Evolutionary conservation across 371 early-diverging fungal genomes (phyloP).

Genomic region (Syncephalastrum contaminatum): DNA sequence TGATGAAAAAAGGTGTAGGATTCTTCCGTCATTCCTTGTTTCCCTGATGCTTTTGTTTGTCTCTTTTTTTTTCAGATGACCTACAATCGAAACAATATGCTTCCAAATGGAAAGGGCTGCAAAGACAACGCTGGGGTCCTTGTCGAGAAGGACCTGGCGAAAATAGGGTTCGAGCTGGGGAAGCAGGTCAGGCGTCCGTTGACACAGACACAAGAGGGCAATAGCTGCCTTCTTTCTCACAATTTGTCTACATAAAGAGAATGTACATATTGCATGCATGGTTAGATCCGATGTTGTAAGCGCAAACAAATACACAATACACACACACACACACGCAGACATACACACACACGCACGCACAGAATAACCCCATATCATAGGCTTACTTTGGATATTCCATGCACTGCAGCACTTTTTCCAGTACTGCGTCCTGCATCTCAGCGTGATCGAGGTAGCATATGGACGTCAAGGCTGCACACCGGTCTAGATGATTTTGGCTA

Average conservation of each 20-base stretch:
- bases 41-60: background rate
- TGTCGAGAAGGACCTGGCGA: conserved; percentile 37
- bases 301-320: too few relatives aligned
- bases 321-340: too few relatives aligned
- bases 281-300: too few relatives aligned
- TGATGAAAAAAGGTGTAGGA: too few relatives aligned
- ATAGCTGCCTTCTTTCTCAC: conserved; percentile 46
- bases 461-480: conserved; percentile 41
- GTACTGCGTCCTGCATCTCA: conserved; percentile 36
- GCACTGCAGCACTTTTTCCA: conserved; percentile 26
- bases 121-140: conserved; percentile 48
- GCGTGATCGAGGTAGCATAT: conserved; percentile 41
- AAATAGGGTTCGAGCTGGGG: conserved; percentile 33
- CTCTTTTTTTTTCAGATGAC: background rate
- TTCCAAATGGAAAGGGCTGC: conserved; percentile 41
- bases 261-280: background rate
- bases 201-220: conserved; percentile 35
- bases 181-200: conserved; percentile 18
- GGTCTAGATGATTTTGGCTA: conserved; percentile 37
- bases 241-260: conserved; percentile 29
- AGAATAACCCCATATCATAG: background rate
- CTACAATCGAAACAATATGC: conserved; percentile 23
- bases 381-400: conserved; percentile 40
- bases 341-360: too few relatives aligned
- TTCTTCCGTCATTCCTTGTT: background rate